Conservation (phyloP, 306 rosid genomes). For the Sophora flavescens region DNA sequence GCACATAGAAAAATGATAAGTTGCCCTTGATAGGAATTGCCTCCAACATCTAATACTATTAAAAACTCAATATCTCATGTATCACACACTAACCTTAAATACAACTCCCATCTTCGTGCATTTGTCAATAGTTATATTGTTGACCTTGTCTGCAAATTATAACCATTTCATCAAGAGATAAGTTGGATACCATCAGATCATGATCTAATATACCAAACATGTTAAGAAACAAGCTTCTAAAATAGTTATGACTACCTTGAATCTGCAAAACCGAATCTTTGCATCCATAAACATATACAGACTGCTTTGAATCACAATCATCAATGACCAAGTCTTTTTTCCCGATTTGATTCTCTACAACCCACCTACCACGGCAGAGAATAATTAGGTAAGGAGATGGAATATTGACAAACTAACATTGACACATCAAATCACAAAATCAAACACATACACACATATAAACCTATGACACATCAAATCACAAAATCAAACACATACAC, state of each 20-base stretch:
- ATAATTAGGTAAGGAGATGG: conserved; percentile 25
- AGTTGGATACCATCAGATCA: conserved; percentile 18
- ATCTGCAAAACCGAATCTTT: conserved; percentile 93
- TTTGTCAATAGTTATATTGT: conserved; percentile 95
- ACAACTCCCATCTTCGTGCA: conserved; percentile 93
- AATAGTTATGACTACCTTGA: conserved; percentile 66
- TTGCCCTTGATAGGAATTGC: conserved; percentile 39
- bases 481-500: background rate
- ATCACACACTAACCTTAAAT: conserved; percentile 68
- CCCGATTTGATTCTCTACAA: conserved; percentile 95
- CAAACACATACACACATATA: background rate
- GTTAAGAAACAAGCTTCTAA: conserved; percentile 24
- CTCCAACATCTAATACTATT: conserved; percentile 35
- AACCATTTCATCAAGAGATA: conserved; percentile 38
- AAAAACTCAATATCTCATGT: conserved; percentile 29
- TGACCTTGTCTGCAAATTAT: conserved; percentile 87
- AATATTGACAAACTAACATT: conserved; percentile 30
- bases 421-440: conserved; percentile 15
- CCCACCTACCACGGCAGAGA: conserved; percentile 73
- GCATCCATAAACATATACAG: conserved; percentile 96
- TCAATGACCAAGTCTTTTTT: conserved; percentile 80
- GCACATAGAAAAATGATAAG: conserved; percentile 28
- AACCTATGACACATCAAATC: conserved; percentile 13
- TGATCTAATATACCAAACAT: background rate
- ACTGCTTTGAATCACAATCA: conserved; percentile 94